Evolutionary conservation across 495 filamentous ascomycete species (phyloP).

Genomic region (Clohesyomyces aquaticus): DNA sequence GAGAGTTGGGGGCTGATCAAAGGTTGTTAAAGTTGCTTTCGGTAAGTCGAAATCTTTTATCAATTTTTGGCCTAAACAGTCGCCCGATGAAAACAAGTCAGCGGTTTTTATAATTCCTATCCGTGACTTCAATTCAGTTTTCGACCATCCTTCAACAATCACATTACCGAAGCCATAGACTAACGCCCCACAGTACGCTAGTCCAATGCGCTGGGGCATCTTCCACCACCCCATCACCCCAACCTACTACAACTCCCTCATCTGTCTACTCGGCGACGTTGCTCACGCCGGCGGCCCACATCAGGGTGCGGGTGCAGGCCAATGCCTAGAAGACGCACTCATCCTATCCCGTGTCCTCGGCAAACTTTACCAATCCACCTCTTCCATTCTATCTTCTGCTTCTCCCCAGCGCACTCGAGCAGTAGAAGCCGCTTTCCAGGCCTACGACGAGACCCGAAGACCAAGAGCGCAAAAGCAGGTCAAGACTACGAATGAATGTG

Average conservation of each 20-base stretch:
- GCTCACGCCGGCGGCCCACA: constrained; percentile 30
- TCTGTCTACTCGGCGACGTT: constrained; percentile 36
- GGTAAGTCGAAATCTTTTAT: too few species aligned
- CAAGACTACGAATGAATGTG: constrained; percentile 30
- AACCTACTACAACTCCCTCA: constrained; percentile 29
- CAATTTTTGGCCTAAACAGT: too few species aligned
- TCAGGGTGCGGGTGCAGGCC: constrained; percentile 35
- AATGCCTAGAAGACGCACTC: constrained; percentile 72
- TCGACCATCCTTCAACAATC: background rate
- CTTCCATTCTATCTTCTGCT: background rate
- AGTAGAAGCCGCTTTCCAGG: constrained; percentile 33
- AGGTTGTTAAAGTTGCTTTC: constrained; percentile 13
- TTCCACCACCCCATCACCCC: constrained; percentile 27
- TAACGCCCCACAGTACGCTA: constrained; percentile 18
- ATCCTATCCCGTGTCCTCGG: constrained; percentile 75
- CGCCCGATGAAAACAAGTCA: too few species aligned
- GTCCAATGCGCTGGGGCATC: constrained; percentile 32
- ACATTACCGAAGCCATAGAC: background rate
- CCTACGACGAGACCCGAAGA: constrained; percentile 32
- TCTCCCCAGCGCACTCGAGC: background rate
- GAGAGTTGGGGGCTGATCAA: constrained; percentile 1
- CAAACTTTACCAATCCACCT: constrained; percentile 1
- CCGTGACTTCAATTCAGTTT: background rate
- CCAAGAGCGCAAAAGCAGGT: constrained; percentile 40
- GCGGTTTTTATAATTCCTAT: too few species aligned